These are phyloP conservation scores for Arthromyces matolae DNA, from an alignment of 768 basidiomycete genomes.

Conservation along the genomic window DNA sequence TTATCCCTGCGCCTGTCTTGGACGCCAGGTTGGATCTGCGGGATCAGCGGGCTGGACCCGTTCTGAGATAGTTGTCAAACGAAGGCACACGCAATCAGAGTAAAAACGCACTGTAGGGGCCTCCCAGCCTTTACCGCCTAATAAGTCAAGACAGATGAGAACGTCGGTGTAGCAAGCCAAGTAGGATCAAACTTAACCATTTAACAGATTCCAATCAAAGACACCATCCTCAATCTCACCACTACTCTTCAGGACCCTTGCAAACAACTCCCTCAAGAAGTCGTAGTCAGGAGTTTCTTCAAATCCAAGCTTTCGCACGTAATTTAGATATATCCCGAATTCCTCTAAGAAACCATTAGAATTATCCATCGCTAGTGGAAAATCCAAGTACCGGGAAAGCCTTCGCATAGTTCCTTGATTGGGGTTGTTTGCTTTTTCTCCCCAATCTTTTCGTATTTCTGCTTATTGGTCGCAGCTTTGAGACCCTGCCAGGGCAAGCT, in stretches of 20 bases:
- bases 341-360: slow-evolving; percentile 61
- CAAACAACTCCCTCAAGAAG: slow-evolving; percentile 91
- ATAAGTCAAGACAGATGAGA: too few relatives aligned
- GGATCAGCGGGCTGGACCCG: slow-evolving; percentile 56
- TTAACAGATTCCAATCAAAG: slow-evolving; percentile 95
- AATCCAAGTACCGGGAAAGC: slow-evolving; percentile 76
- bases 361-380: slow-evolving; percentile 4
- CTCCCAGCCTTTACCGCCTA: slow-evolving; percentile 95
- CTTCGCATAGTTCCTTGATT: slow-evolving; percentile 95
- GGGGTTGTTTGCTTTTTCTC: slow-evolving; percentile 99
- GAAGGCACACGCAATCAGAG: slow-evolving; percentile 1
- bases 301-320: slow-evolving; percentile 97
- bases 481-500: slow-evolving; percentile 98
- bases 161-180: too few relatives aligned
- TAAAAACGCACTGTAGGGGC: slow-evolving; percentile 56
- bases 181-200: slow-evolving; percentile 46
- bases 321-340: slow-evolving; percentile 97
- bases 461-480: slow-evolving; percentile 99
- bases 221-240: slow-evolving; percentile 89
- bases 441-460: slow-evolving; percentile 99
- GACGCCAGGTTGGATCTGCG: slow-evolving; percentile 53
- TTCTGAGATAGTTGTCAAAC: slow-evolving; percentile 32
- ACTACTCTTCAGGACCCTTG: slow-evolving; percentile 89
- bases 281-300: slow-evolving; percentile 99
- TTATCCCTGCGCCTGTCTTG: slow-evolving; percentile 62